Evolutionary conservation across 2,329 filamentous ascomycete genomes (phyloP), one percentile per base, ranked within the genome.

Genomic region (Monilinia vaccinii-corymbosi): DNA sequence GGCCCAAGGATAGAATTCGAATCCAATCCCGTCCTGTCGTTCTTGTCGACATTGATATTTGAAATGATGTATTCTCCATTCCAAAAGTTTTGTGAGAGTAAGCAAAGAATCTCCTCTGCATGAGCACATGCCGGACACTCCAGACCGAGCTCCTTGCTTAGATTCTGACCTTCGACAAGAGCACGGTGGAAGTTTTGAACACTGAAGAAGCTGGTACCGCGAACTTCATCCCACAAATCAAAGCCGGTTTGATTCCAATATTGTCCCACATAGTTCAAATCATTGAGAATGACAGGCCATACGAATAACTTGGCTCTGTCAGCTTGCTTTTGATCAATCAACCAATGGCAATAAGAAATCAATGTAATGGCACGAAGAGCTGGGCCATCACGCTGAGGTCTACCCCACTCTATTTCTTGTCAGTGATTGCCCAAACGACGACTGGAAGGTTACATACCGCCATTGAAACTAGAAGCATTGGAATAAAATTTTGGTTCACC

Each of bases 151-250:
- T 77, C 75, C n/a, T 74, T 73, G 1, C 89, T 88, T 21, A 93
- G 79, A 2, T 78, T 76, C 42, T 78, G 81, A 9, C 89, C 89
- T 73, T 89, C 81, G 2, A 83, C 75, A 11, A 86, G 75, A 32
- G 83, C 77, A 36, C 68, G 65, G 69, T 92, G 84, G 62, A 88
- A 83, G 48, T 81, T 80, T 4, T 85, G 82, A 40, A 84, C 75
- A 1, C 89, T 93, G 73, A 93, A 95, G 77, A 91, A 94, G 0
- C 87, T 91, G 25, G 82, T 85, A 51, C 88, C 87, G n/a, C 79
- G 77, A 8, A 89, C 81, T 71, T 94, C 89, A 71, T 95, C 89
- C 90, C 90, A 94, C 7, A 94, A 79, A 71, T 95, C 89, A 68
- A 85, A 93, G 0, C 78, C 78, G 6, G 78, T 78, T 63, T 77